Percentiles rank a stretch among this genome's conserved stretches.
phyloP scores from a whole-genome alignment of 2,329 filamentous ascomycete genomes.

The Claviceps sp. region DNA sequence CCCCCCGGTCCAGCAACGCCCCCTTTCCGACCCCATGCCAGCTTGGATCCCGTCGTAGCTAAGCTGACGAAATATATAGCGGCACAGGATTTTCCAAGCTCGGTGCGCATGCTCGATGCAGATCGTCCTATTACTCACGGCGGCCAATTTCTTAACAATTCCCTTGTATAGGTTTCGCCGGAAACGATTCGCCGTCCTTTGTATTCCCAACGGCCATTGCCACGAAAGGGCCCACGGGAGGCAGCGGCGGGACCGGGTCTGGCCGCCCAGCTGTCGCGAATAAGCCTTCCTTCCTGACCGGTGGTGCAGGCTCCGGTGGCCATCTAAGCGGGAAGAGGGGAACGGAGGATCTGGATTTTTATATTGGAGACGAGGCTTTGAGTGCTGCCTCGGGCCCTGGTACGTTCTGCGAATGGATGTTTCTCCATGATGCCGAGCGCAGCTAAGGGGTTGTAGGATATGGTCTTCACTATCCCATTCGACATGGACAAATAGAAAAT shows the following conservation, averaged over 20 bases:
- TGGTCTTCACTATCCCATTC: slow-evolving; percentile 91
- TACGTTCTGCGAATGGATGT: slow-evolving; percentile 23
- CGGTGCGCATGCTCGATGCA: slow-evolving; percentile 42
- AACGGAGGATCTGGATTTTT: slow-evolving; percentile 96
- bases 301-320: slow-evolving; percentile 61
- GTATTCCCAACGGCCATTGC: slow-evolving; percentile 98
- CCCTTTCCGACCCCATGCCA: slow-evolving; percentile 12
- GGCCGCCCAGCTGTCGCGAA: slow-evolving; percentile 83
- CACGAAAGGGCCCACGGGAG: slow-evolving; percentile 67
- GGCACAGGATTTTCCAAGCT: slow-evolving; percentile 99
- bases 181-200: slow-evolving; percentile 97
- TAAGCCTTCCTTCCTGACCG: slow-evolving; percentile 90
- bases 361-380: slow-evolving; percentile 94
- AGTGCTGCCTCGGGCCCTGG: slow-evolving; percentile 71
- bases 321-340: slow-evolving; percentile 86
- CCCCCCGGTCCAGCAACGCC: slow-evolving; percentile 15
- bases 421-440: not conserved
- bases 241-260: slow-evolving; percentile 63
- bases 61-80: slow-evolving; percentile 41
- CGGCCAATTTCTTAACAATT: slow-evolving; percentile 12
- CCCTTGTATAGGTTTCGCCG: slow-evolving; percentile 68
- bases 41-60: slow-evolving; percentile 11
- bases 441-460: slow-evolving; percentile 47
- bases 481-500: slow-evolving; percentile 97
- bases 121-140: not conserved